phyloP scores from a whole-genome alignment of 2,329 filamentous ascomycete genomes.

The Orbilia oligospora region DNA sequence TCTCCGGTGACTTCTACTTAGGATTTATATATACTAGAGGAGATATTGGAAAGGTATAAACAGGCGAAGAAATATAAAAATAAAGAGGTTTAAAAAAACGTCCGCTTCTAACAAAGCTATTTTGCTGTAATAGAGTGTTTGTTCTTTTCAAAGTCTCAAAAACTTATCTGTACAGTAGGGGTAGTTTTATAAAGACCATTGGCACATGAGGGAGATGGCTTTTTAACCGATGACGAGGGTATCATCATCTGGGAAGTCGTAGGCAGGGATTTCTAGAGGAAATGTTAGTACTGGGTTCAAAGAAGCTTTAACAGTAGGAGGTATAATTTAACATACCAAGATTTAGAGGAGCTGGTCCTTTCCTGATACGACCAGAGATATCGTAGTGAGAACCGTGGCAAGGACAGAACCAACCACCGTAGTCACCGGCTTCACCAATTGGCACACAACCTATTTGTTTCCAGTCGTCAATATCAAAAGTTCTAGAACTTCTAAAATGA shows the following conservation, averaged over 20 bases:
- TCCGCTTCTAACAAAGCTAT: conserved; percentile 48
- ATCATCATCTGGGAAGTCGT: conserved; percentile 92
- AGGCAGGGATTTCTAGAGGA: conserved; percentile 84
- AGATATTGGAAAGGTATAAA: conserved; percentile 59
- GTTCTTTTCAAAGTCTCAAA: conserved; percentile 35
- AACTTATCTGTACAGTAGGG: conserved; percentile 50
- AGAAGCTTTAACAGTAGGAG: not conserved
- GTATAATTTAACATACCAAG: conserved; percentile 79
- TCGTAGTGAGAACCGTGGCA: conserved; percentile 99
- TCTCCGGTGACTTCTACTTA: conserved; percentile 12
- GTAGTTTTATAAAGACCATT: conserved; percentile 15
- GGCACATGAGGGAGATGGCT: conserved; percentile 1
- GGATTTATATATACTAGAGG: conserved; percentile 60
- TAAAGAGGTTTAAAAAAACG: conserved; percentile 36
- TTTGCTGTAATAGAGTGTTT: conserved; percentile 21
- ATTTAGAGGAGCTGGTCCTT: conserved; percentile 96
- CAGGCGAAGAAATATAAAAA: conserved; percentile 39
- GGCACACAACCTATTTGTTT: conserved; percentile 83
- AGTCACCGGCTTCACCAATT: conserved; percentile 98
- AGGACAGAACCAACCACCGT: conserved; percentile 99
- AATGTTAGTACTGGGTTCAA: conserved; percentile 5
- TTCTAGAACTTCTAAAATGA: not conserved
- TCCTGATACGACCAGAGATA: conserved; percentile 97
- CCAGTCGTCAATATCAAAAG: conserved; percentile 17
- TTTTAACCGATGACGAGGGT: conserved; percentile 91